Conservation (phyloP, 306 rosid genomes). For the Begonia fuchsioides region DNA sequence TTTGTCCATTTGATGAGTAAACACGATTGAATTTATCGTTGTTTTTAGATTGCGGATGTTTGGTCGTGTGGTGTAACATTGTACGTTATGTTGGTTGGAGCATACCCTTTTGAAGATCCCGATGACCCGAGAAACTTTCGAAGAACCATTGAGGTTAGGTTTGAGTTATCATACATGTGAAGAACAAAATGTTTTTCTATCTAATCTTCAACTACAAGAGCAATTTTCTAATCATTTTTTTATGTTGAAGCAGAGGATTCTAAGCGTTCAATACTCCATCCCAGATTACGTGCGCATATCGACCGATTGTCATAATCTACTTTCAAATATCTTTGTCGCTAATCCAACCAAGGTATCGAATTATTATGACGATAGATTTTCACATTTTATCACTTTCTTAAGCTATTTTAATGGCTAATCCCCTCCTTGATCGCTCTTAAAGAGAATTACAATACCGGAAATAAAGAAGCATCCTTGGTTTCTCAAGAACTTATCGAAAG, state of each 20-base stretch:
- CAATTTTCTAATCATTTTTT: no score
- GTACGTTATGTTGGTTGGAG: slow-evolving; percentile 83
- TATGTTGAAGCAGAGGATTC: slow-evolving; percentile 55
- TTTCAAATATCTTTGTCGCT: slow-evolving; percentile 65
- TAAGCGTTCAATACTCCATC: slow-evolving; percentile 60
- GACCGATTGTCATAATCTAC: slow-evolving; percentile 47
- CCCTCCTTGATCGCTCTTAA: neutral
- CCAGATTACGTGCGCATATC: slow-evolving; percentile 72
- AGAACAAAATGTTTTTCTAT: no score
- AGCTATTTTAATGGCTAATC: neutral
- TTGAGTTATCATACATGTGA: slow-evolving; percentile 16
- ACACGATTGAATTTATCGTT: slow-evolving; percentile 1
- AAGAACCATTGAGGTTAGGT: slow-evolving; percentile 48
- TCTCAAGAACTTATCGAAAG: slow-evolving; percentile 46
- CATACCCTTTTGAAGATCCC: slow-evolving; percentile 92
- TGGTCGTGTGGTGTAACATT: slow-evolving; percentile 97
- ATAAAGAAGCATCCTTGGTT: slow-evolving; percentile 84
- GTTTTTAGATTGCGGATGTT: slow-evolving; percentile 72
- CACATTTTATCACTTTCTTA: no score
- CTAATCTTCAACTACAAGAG: no score
- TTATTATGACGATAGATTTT: neutral
- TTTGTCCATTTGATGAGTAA: neutral
- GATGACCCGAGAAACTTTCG: slow-evolving; percentile 68
- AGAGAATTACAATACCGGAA: slow-evolving; percentile 73
- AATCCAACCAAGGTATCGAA: slow-evolving; percentile 58